Evolutionary conservation across 306 rosid species (phyloP).

Genomic region (Luffa aegyptiaca): DNA sequence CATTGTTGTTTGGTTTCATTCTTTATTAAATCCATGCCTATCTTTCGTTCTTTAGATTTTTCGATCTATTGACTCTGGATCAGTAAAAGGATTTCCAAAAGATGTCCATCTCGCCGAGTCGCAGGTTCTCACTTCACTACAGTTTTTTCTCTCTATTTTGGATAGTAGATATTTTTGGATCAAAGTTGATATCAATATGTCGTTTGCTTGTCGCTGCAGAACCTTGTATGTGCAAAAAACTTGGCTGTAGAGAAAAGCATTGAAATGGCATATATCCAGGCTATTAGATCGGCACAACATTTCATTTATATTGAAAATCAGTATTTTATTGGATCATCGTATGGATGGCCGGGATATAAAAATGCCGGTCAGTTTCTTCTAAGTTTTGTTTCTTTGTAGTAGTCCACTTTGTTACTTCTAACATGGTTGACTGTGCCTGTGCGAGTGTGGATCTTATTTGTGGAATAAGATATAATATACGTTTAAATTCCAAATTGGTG

Average conservation of each 20-base stretch:
- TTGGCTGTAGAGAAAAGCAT: conserved; percentile 81
- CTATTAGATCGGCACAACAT: conserved; percentile 94
- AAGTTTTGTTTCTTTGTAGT: background rate
- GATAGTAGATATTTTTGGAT: background rate
- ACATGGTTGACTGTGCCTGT: background rate
- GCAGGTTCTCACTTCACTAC: conserved; percentile 30
- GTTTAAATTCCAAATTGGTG: background rate
- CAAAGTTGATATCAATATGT: conserved; percentile 7
- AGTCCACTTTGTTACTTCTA: background rate
- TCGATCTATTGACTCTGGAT: conserved; percentile 91
- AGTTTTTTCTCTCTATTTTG: conserved; percentile 2
- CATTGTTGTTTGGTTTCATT: conserved; percentile 6
- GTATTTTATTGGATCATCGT: conserved; percentile 88
- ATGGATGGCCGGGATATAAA: conserved; percentile 76
- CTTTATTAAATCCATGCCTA: conserved; percentile 14
- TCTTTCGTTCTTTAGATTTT: conserved; percentile 45
- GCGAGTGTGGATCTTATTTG: background rate
- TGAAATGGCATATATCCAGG: conserved; percentile 82
- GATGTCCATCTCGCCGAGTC: conserved; percentile 23
- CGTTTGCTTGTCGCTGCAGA: conserved; percentile 42
- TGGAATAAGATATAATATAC: background rate
- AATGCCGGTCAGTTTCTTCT: conserved; percentile 55
- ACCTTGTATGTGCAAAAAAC: conserved; percentile 64
- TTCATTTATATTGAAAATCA: conserved; percentile 91
- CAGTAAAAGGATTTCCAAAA: conserved; percentile 85